Evolutionary conservation across 352 stramenopile genomes (phyloP), one percentile per base, ranked within the genome.

Genomic region (Pythium phragmitis): DNA sequence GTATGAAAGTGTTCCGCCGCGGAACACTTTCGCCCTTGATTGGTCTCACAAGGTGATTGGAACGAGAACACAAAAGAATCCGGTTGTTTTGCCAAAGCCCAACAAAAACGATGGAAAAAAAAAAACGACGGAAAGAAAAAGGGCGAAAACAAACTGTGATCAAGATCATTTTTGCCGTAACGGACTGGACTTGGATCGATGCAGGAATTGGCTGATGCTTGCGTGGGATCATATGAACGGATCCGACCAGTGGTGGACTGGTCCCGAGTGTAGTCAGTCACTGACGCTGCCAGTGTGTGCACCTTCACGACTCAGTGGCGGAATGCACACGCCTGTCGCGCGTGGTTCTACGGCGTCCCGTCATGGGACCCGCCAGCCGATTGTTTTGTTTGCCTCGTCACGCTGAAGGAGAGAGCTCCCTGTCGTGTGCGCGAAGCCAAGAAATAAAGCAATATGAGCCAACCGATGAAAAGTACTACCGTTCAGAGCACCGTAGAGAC

Each of bases 81-180:
- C 49, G 17, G 28, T 56, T n/a, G 28, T 23, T 41, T 55, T 37
- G 48, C 8, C 30, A 48, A n/a, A 53, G 19, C n/a, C 28, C 50
- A 53, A 61, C 41, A 16, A 50, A 26, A 63, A 63, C 11, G 19
- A 49, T 63, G 57, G 57, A 63, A 63, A 30, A 63, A 63, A 30
- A 63, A 63, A 63, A 55, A 48, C 46, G 41, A 56, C 26, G n/a
- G 57, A 63, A 63, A 56, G 43, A 63, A 63, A 63, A 63, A 21
- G 17, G 11, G 21, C 57, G 9, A 42, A 34, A 52, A 59, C 7
- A 26, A 13, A 2, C 33, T 46, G 36, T 57, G 7, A 34, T 33
- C 34, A 9, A n/a, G 34, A 13, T 2, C 7, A 14, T 2, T 39
- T 39, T 52, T 52, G 19, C 48, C 26, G 48, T 41, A 41, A 39